A percentile compares a stretch with the other conserved stretches of the same genome.
Evolutionary conservation across 2,329 filamentous ascomycete genomes (phyloP).

Genomic region (Microcera coccophila): DNA sequence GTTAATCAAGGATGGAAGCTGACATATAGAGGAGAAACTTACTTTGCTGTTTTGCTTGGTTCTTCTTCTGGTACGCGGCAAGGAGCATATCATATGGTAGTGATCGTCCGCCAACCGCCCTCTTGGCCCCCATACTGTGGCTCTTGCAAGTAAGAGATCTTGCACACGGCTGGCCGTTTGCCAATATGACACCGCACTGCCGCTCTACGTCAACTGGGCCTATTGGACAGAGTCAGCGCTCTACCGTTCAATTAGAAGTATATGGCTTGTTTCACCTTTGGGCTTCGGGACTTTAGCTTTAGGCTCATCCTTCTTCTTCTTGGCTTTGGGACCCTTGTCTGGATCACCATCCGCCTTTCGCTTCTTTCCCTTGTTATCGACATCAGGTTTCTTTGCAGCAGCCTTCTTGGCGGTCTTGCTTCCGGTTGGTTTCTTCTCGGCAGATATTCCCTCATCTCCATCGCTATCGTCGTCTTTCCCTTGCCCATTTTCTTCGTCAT

Average conservation of each 20-base stretch:
- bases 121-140: constrained; percentile 91
- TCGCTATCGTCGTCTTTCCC: constrained; percentile 48
- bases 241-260: background rate
- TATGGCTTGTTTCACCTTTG: constrained; percentile 56
- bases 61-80: constrained; percentile 91
- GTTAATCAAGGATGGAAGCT: constrained; percentile 8
- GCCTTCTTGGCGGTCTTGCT: constrained; percentile 57
- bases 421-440: constrained; percentile 39
- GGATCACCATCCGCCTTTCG: constrained; percentile 70
- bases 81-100: constrained; percentile 91
- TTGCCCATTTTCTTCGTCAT: constrained; percentile 45
- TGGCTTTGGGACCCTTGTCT: constrained; percentile 80
- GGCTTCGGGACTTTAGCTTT: constrained; percentile 80
- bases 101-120: constrained; percentile 79
- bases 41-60: constrained; percentile 97
- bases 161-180: constrained; percentile 83
- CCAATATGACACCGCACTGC: constrained; percentile 83
- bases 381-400: constrained; percentile 63
- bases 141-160: constrained; percentile 90
- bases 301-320: constrained; percentile 93
- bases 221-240: constrained; percentile 23
- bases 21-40: constrained; percentile 36
- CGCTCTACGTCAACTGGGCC: constrained; percentile 89
- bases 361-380: constrained; percentile 70
- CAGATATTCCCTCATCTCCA: constrained; percentile 41